Percentiles rank a stretch among this genome's conserved stretches.
Conservation (phyloP, 805 yeast genomes). For the Lipomyces chichibuensis region DNA sequence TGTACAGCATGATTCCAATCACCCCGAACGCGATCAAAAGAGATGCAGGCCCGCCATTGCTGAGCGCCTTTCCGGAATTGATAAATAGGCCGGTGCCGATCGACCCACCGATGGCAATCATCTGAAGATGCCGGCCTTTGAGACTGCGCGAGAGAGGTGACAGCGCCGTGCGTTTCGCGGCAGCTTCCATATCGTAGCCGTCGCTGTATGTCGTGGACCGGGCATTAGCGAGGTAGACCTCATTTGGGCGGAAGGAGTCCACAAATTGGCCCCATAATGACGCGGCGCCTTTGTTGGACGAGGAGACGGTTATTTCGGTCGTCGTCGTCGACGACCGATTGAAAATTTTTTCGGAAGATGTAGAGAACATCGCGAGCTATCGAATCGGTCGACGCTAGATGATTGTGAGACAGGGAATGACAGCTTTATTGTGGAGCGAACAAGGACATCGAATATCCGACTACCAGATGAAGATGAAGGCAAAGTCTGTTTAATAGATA, state of each 20-base stretch:
- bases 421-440: not conserved
- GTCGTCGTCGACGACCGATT: not conserved
- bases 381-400: not conserved
- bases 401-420: not conserved
- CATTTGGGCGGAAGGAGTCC: constrained; percentile 36
- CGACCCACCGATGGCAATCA: constrained; percentile 84
- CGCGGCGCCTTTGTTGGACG: constrained; percentile 15
- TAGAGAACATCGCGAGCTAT: not conserved
- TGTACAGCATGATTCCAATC: constrained; percentile 56
- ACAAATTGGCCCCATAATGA: constrained; percentile 22
- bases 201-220: constrained; percentile 12
- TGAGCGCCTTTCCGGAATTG: constrained; percentile 45
- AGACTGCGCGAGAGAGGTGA: constrained; percentile 57
- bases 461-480: not conserved
- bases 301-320: not conserved
- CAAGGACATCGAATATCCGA: not conserved
- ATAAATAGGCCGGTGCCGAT: constrained; percentile 75
- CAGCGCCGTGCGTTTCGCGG: constrained; percentile 45
- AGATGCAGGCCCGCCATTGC: constrained; percentile 57
- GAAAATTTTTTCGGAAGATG: not conserved
- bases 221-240: constrained; percentile 24
- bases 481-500: not conserved
- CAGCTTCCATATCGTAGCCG: constrained; percentile 31
- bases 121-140: constrained; percentile 47
- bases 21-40: constrained; percentile 54